Evolutionary conservation across 2,329 filamentous ascomycete species (phyloP).

Genomic region (Fusarium clavum): DNA sequence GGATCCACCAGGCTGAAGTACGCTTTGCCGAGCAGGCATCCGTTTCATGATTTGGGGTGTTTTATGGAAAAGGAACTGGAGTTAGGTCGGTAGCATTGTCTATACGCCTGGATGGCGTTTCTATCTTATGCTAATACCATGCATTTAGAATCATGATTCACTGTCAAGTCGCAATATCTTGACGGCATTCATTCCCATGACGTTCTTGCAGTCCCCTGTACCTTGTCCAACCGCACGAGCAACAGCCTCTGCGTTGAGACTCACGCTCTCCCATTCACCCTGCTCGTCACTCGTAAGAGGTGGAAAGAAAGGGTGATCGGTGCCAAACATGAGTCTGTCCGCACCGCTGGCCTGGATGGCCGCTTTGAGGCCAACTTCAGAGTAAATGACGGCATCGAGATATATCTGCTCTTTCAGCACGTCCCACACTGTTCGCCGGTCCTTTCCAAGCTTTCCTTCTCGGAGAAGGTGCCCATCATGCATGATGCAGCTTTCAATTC

Average conservation of each 20-base stretch:
- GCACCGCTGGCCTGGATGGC: conserved; percentile 75
- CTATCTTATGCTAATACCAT: conserved; percentile 37
- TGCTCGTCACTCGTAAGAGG: conserved; percentile 72
- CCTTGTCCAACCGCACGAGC: conserved; percentile 61
- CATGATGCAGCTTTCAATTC: conserved; percentile 87
- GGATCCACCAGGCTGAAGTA: conserved; percentile 54
- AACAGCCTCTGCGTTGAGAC: conserved; percentile 64
- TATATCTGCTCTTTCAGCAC: conserved; percentile 79
- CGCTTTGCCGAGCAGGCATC: conserved; percentile 50
- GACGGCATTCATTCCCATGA: conserved; percentile 71
- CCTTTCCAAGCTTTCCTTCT: conserved; percentile 65
- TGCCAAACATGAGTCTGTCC: conserved; percentile 82
- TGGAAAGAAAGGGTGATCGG: conserved; percentile 88
- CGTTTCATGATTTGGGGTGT: conserved; percentile 17
- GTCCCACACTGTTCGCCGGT: conserved; percentile 65
- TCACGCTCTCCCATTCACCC: conserved; percentile 77
- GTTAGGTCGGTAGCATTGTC: conserved; percentile 37
- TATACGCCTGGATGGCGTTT: conserved; percentile 31
- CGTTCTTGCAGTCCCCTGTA: conserved; percentile 59
- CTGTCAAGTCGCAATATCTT: conserved; percentile 58
- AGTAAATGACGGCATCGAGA: conserved; percentile 88
- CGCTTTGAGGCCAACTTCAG: conserved; percentile 76
- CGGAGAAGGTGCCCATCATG: conserved; percentile 82
- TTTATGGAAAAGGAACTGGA: conserved; percentile 10
- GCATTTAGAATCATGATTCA: conserved; percentile 36